These are phyloP conservation scores for Zygosaccharomyces sapae DNA, from an alignment of 1,139 yeast species.

Conservation along the genomic window DNA sequence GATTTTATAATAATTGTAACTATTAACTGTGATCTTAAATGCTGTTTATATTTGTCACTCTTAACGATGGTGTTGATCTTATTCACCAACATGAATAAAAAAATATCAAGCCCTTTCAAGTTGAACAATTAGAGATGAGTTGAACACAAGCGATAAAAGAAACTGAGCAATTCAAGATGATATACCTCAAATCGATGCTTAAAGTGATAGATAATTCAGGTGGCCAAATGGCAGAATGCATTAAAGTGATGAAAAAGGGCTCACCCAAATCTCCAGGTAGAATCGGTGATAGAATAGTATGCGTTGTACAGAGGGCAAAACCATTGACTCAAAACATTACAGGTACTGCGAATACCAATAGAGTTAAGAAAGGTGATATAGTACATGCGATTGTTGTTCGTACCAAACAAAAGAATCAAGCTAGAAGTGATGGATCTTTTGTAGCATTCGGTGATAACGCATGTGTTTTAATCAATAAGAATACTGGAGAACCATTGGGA, in stretches of 20 bases:
- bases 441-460: conserved; percentile 94
- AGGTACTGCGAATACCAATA: conserved; percentile 66
- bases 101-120: not conserved
- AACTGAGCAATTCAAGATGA: conserved; percentile 45
- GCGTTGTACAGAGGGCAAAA: conserved; percentile 89
- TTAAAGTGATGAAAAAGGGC: conserved; percentile 81
- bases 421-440: conserved; percentile 80
- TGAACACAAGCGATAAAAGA: not conserved
- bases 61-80: not conserved
- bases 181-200: conserved; percentile 77
- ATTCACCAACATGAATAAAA: not conserved
- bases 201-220: conserved; percentile 95
- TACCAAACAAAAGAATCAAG: conserved; percentile 75
- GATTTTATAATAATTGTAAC: not conserved
- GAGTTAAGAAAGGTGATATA: conserved; percentile 93
- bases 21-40: not conserved
- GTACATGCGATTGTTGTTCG: conserved; percentile 95
- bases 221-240: conserved; percentile 92
- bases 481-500: conserved; percentile 88
- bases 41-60: not conserved
- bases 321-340: conserved; percentile 61
- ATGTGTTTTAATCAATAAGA: conserved; percentile 86
- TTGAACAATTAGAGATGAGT: not conserved
- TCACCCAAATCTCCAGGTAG: conserved; percentile 78
- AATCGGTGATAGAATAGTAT: conserved; percentile 89